Evolutionary conservation across 164 flowering plant genomes (phyloP).

Genomic region (Magnolia changhungtana): DNA sequence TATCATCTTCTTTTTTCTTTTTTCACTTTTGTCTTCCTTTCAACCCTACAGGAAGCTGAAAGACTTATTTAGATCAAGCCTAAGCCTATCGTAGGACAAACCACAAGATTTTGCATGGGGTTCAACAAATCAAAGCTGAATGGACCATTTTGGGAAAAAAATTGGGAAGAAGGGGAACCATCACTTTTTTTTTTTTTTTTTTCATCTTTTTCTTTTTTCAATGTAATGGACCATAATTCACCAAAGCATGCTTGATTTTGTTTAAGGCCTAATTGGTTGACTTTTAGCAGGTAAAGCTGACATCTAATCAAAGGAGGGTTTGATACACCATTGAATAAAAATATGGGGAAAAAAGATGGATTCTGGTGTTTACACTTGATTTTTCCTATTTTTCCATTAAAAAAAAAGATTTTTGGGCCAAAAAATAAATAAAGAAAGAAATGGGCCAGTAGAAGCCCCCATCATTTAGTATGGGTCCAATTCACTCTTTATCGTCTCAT

Average conservation of each 20-base stretch:
- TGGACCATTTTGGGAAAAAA: too few species aligned
- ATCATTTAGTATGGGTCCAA: too few species aligned
- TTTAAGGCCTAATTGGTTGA: neutral
- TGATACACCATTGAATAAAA: neutral
- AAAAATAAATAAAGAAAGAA: too few species aligned
- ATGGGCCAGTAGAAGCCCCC: too few species aligned
- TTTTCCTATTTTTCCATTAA: neutral
- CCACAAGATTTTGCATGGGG: neutral
- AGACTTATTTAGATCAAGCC: neutral
- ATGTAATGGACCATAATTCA: neutral
- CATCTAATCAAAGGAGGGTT: neutral
- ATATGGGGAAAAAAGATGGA: neutral
- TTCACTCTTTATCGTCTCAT: neutral
- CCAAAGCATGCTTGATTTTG: neutral
- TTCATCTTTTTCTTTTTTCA: too few species aligned
- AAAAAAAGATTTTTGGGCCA: neutral
- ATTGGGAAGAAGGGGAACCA: too few species aligned
- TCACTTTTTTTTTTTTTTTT: too few species aligned
- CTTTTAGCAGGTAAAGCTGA: neutral
- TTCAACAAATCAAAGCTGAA: too few species aligned
- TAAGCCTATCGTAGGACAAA: neutral
- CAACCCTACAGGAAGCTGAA: neutral
- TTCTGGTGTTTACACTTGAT: neutral
- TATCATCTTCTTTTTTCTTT: too few species aligned
- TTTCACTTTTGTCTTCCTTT: too few species aligned